Conservation (phyloP, 192 early-diverging fungal species). For the Thamnidium elegans region DNA sequence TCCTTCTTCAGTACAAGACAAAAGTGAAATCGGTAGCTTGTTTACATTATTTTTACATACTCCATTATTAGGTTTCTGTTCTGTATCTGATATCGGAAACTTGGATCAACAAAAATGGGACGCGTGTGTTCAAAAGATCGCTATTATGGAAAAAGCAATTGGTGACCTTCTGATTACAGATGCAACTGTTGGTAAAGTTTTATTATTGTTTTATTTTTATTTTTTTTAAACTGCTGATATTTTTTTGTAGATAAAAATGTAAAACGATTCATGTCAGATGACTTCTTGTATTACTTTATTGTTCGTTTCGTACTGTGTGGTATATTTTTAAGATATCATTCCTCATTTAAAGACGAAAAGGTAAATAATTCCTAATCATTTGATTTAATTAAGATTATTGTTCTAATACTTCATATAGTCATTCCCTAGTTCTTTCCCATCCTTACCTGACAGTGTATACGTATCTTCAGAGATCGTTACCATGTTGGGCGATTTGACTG, state of each 20-base stretch:
- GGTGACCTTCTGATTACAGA: slow-evolving; percentile 48
- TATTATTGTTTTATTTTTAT: neutral
- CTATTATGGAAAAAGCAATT: slow-evolving; percentile 50
- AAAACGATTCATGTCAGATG: slow-evolving; percentile 82
- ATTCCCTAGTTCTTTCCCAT: slow-evolving; percentile 60
- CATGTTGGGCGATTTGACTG: slow-evolving; percentile 52
- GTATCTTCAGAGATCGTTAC: slow-evolving; percentile 57
- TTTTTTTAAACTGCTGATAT: neutral
- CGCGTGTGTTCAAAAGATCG: slow-evolving; percentile 55
- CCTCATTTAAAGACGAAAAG: slow-evolving; percentile 55
- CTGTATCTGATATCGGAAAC: slow-evolving; percentile 67
- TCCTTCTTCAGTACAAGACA: slow-evolving; percentile 73
- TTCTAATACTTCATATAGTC: slow-evolving; percentile 42
- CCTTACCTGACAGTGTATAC: slow-evolving; percentile 57
- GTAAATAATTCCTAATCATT: slow-evolving; percentile 28
- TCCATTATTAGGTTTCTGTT: slow-evolving; percentile 86
- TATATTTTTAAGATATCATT: slow-evolving; percentile 68
- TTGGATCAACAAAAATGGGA: slow-evolving; percentile 66
- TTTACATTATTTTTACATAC: slow-evolving; percentile 95
- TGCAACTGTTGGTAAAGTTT: slow-evolving; percentile 18
- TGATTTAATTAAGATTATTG: neutral
- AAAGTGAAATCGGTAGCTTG: slow-evolving; percentile 76
- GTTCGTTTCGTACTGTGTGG: slow-evolving; percentile 78
- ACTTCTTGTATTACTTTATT: slow-evolving; percentile 88
- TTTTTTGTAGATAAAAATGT: slow-evolving; percentile 38